Conservation (phyloP, 2,329 filamentous ascomycete species). For the Cladophialophora psammophila region DNA sequence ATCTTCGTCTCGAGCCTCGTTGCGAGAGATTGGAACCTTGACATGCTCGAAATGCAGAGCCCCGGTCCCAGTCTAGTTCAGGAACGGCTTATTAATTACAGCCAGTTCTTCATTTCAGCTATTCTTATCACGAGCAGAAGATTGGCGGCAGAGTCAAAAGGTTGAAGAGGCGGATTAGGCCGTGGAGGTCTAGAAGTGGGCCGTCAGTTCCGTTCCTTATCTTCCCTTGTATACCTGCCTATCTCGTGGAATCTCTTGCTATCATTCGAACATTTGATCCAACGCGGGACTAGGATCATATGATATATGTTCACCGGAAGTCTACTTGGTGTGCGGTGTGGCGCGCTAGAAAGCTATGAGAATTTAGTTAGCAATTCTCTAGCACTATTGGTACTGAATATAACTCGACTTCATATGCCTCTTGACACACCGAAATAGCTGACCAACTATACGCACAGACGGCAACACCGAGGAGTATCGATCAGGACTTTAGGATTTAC, state of each 20-base stretch:
- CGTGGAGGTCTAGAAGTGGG: neutral
- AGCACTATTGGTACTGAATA: neutral
- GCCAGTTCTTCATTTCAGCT: neutral
- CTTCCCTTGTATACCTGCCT: neutral
- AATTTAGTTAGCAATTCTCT: neutral
- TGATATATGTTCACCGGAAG: neutral
- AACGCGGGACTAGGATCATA: neutral
- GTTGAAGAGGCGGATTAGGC: neutral
- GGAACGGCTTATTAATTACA: too few species aligned
- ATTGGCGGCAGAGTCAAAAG: neutral
- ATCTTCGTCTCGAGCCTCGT: constrained; percentile 1
- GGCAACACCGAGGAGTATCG: neutral
- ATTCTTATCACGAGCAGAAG: neutral
- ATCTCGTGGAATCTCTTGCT: neutral
- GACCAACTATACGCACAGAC: neutral
- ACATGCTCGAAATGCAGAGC: neutral
- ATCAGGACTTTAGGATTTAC: neutral
- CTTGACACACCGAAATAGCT: neutral
- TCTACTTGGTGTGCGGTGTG: neutral
- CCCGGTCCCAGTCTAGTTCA: neutral
- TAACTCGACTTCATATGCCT: neutral
- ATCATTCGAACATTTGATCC: neutral
- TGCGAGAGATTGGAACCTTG: neutral
- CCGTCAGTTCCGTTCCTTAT: neutral
- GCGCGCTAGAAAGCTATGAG: neutral